phyloP scores from a whole-genome alignment of 441 rosid genomes.

The Euphorbia corollata region DNA sequence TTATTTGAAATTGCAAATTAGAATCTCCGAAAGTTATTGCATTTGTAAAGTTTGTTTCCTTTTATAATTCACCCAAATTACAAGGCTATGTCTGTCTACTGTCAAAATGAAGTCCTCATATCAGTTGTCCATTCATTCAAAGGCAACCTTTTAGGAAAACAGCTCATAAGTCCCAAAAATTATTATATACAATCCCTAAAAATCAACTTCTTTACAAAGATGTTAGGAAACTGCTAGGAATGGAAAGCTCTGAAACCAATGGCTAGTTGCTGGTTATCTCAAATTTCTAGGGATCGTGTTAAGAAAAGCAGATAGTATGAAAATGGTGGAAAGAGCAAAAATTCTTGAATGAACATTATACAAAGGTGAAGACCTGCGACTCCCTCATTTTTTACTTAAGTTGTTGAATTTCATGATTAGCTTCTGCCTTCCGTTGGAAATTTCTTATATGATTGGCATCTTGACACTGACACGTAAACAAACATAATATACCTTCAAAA shows the following conservation, averaged over 20 bases:
- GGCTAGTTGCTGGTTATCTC: background rate
- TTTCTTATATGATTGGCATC: conserved; percentile 70
- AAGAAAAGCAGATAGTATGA: background rate
- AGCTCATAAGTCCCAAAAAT: too few relatives aligned
- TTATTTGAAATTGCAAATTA: too few relatives aligned
- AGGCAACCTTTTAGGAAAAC: too few relatives aligned
- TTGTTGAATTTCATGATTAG: conserved; percentile 90
- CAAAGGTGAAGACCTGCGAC: conserved; percentile 62
- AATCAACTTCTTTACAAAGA: background rate
- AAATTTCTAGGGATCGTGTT: background rate
- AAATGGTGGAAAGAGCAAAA: too few relatives aligned
- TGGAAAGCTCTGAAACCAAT: background rate
- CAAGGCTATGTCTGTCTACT: too few relatives aligned
- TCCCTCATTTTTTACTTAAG: conserved; percentile 94
- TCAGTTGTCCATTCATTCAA: too few relatives aligned
- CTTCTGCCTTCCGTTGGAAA: conserved; percentile 85
- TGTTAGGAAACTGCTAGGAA: background rate
- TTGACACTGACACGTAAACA: conserved; percentile 50
- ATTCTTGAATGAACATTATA: conserved; percentile 7
- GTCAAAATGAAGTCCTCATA: too few relatives aligned
- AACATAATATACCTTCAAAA: background rate
- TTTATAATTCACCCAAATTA: too few relatives aligned
- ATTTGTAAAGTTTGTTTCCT: too few relatives aligned
- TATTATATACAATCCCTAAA: too few relatives aligned
- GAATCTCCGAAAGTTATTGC: too few relatives aligned